Conservation (phyloP, 75 land plant species). For the Sequoiadendron giganteum region DNA sequence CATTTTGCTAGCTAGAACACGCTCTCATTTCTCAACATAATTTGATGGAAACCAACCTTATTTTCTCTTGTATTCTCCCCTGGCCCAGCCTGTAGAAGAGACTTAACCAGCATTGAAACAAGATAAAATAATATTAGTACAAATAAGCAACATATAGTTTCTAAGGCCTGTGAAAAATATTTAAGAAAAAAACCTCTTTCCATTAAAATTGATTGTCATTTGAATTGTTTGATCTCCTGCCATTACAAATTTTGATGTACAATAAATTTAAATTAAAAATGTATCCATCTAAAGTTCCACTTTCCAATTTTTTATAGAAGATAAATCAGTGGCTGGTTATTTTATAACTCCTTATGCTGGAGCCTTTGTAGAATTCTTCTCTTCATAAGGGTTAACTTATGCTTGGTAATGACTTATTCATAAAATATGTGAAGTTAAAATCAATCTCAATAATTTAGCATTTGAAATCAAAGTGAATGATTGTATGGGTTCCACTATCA, state of each 20-base stretch:
- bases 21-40: constrained; percentile 79
- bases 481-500: too few relatives aligned
- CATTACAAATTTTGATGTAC: not conserved
- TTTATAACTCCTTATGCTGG: not conserved
- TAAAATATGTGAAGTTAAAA: not conserved
- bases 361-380: not conserved
- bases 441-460: not conserved
- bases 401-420: not conserved
- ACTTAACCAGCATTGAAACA: constrained; percentile 41
- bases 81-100: constrained; percentile 84
- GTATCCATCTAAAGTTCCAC: not conserved
- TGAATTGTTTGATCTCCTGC: not conserved
- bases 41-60: constrained; percentile 91
- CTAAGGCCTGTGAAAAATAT: not conserved
- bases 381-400: not conserved
- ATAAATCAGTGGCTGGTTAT: not conserved
- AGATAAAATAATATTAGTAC: not conserved
- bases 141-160: not conserved
- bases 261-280: not conserved
- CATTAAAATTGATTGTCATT: not conserved
- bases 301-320: not conserved
- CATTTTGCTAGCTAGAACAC: constrained; percentile 87
- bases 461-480: too few relatives aligned
- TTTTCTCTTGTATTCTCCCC: constrained; percentile 86
- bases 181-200: not conserved